Evolutionary conservation across 768 basidiomycete species (phyloP).

Genomic region (Fibroporia radiculosa): DNA sequence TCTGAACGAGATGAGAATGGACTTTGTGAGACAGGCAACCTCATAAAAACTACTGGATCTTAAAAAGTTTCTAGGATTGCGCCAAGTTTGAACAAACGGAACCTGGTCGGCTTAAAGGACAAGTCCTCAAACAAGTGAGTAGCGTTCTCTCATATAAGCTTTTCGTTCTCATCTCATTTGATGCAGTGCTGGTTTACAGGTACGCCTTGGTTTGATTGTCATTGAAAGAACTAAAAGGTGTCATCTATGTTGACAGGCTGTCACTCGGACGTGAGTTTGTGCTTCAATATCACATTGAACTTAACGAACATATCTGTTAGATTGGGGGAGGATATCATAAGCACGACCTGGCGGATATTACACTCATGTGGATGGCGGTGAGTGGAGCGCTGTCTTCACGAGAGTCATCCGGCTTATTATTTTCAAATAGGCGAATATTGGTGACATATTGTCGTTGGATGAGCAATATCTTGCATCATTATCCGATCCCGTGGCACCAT

Average conservation of each 20-base stretch:
- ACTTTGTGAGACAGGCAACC: slow-evolving; percentile 45
- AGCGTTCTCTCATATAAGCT: background rate
- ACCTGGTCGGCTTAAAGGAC: slow-evolving; percentile 42
- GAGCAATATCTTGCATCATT: slow-evolving; percentile 41
- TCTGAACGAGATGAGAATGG: slow-evolving; percentile 55
- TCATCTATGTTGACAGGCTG: slow-evolving; percentile 9
- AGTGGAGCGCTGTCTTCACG: too few relatives aligned
- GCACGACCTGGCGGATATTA: slow-evolving; percentile 62
- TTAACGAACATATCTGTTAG: slow-evolving; percentile 24
- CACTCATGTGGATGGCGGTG: slow-evolving; percentile 60
- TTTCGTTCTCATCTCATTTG: background rate
- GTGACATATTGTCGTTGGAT: slow-evolving; percentile 49
- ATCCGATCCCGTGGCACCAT: slow-evolving; percentile 43
- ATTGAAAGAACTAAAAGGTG: background rate
- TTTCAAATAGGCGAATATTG: slow-evolving; percentile 47
- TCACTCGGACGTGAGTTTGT: slow-evolving; percentile 25
- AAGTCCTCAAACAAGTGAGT: slow-evolving; percentile 53
- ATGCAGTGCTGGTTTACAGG: slow-evolving; percentile 67
- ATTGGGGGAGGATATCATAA: slow-evolving; percentile 62
- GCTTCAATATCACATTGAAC: slow-evolving; percentile 4
- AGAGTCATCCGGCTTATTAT: too few relatives aligned
- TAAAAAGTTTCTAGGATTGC: slow-evolving; percentile 34
- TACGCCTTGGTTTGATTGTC: slow-evolving; percentile 17
- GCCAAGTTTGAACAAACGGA: slow-evolving; percentile 57
- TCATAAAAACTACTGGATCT: background rate